Evolutionary conservation across 2,329 filamentous ascomycete genomes (phyloP).

Genomic region (Paracamarosporium sp.): DNA sequence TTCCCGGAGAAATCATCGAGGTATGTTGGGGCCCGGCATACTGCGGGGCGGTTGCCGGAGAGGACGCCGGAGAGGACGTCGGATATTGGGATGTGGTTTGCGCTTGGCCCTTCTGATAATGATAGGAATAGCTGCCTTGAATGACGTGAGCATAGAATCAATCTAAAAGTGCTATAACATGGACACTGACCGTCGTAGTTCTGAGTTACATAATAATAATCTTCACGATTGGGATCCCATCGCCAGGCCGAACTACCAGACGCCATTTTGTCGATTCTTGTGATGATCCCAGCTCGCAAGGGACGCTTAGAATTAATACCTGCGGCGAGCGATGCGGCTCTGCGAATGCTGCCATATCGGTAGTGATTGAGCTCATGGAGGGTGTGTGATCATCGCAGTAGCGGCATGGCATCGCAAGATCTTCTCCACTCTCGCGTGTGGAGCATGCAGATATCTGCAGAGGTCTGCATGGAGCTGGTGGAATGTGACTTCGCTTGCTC

Average conservation of each 20-base stretch:
- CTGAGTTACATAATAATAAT: conserved; percentile 14
- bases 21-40: background rate
- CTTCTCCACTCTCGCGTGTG: conserved; percentile 2
- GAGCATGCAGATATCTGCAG: conserved; percentile 4
- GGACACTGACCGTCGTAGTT: background rate
- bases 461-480: background rate
- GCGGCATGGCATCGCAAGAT: conserved; percentile 1
- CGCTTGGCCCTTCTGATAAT: background rate
- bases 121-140: background rate
- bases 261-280: background rate
- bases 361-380: conserved; percentile 1
- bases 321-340: conserved; percentile 9
- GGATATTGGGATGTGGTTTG: background rate
- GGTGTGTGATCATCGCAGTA: background rate
- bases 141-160: background rate
- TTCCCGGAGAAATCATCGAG: background rate
- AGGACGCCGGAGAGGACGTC: too few relatives aligned
- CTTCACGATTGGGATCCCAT: conserved; percentile 8
- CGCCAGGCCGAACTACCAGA: conserved; percentile 7
- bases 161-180: background rate
- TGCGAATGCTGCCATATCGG: conserved; percentile 8
- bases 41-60: background rate
- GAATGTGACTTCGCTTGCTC: conserved; percentile 6
- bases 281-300: background rate
- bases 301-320: background rate